These are phyloP conservation scores for Gaeumannomyces sp. DNA, from an alignment of 2,329 filamentous ascomycete species.

Conservation along the genomic window DNA sequence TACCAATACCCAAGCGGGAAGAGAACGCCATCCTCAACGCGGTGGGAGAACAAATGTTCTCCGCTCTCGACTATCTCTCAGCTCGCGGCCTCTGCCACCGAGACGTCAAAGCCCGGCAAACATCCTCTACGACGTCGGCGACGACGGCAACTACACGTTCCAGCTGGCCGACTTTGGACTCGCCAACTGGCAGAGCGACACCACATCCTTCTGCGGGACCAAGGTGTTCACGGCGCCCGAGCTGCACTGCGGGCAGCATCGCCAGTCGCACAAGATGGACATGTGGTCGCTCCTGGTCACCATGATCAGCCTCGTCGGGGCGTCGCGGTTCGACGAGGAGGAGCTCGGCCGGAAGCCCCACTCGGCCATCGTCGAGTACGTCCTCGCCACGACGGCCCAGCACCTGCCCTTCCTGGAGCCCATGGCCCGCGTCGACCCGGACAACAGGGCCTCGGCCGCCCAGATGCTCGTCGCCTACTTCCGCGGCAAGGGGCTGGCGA, in stretches of 20 bases:
- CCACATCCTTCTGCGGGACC: conserved; percentile 3
- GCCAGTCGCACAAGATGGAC: conserved; percentile 22
- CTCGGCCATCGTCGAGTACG: not conserved
- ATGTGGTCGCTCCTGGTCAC: conserved; percentile 28
- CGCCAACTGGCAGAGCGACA: conserved; percentile 2
- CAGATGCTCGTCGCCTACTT: conserved; percentile 11
- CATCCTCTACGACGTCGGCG: not conserved
- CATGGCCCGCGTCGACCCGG: conserved; percentile 5
- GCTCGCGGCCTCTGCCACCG: not conserved
- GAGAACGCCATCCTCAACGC: conserved; percentile 1
- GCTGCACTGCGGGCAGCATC: not conserved
- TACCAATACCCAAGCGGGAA: not conserved
- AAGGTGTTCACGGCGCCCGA: conserved; percentile 3
- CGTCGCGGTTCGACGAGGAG: not conserved
- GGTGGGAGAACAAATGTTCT: conserved; percentile 3
- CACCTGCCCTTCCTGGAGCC: not conserved
- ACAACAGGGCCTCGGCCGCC: conserved; percentile 7
- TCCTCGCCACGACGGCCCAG: not conserved
- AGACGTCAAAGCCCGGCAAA: conserved; percentile 2
- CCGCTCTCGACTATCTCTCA: conserved; percentile 10
- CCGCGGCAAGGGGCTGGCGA: conserved; percentile 7
- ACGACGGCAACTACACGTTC: conserved; percentile 1
- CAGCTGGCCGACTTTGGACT: conserved; percentile 9
- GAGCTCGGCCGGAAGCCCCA: not conserved
- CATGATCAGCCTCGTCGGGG: conserved; percentile 18